Percentiles rank a stretch among this genome's conserved stretches.
phyloP scores from a whole-genome alignment of 257 asterid species.

The Fraxinus quadrangulata region DNA sequence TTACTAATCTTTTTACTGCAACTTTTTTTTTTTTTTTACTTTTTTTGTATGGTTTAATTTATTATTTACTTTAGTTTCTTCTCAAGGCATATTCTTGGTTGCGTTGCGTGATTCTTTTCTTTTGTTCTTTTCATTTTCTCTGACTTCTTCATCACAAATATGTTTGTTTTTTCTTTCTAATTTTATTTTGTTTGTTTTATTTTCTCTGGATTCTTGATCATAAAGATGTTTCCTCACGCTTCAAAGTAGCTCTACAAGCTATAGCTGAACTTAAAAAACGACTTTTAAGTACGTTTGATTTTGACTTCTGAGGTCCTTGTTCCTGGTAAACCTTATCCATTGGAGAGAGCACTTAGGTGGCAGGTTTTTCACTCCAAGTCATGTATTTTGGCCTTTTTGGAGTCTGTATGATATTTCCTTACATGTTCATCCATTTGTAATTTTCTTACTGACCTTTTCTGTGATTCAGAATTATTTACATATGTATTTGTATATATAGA shows the following conservation, averaged over 20 bases:
- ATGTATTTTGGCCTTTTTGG: conserved; percentile 27
- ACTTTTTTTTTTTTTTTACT: conserved; percentile 4
- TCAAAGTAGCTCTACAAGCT: no score
- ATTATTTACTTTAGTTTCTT: not conserved
- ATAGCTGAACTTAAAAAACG: not conserved
- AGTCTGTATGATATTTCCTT: conserved; percentile 38
- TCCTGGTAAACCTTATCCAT: conserved; percentile 50
- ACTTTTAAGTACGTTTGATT: not conserved
- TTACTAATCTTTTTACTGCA: conserved; percentile 15
- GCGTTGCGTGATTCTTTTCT: not conserved
- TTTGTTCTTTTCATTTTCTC: not conserved
- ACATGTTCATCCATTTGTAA: conserved; percentile 43
- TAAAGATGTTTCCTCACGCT: not conserved
- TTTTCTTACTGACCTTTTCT: conserved; percentile 52
- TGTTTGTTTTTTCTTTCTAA: no score
- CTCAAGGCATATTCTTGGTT: conserved; percentile 8
- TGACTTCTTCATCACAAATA: not conserved
- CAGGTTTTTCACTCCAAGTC: conserved; percentile 37
- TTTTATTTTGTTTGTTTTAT: not conserved
- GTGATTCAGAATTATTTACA: conserved; percentile 33
- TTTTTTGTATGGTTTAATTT: conserved; percentile 7
- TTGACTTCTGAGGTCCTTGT: conserved; percentile 6
- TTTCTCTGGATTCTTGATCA: not conserved
- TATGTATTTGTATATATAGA: conserved; percentile 6
- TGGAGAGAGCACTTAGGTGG: conserved; percentile 30